Evolutionary conservation across 2,329 filamentous ascomycete genomes (phyloP).

Genomic region (Dactylellina cionopaga): DNA sequence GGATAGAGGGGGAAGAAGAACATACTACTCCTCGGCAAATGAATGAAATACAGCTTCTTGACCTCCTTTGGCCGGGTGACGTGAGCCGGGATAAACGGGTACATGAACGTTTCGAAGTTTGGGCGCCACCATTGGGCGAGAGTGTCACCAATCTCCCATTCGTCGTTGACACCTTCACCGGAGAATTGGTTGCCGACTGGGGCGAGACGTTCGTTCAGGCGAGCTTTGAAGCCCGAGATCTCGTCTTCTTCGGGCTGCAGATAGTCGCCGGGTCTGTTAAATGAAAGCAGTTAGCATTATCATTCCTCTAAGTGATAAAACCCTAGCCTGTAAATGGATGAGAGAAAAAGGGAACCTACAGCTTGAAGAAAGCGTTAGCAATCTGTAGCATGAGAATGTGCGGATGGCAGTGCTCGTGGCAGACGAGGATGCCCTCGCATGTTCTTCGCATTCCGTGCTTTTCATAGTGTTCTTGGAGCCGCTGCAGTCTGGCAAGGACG

Average conservation of each 20-base stretch:
- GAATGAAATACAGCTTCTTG: conserved; percentile 98
- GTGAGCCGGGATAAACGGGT: conserved; percentile 95
- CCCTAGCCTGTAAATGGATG: not conserved
- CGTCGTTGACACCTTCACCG: conserved; percentile 86
- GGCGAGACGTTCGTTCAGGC: conserved; percentile 90
- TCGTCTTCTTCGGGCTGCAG: conserved; percentile 89
- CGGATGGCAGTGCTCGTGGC: conserved; percentile 98
- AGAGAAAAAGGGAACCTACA: conserved; percentile 64
- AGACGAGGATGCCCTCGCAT: conserved; percentile 95
- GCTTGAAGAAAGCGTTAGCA: conserved; percentile 98
- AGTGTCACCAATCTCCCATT: conserved; percentile 95
- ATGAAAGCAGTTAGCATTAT: conserved; percentile 10
- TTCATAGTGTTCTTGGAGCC: conserved; percentile 93
- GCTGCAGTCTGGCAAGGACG: conserved; percentile 88
- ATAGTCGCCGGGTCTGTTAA: conserved; percentile 84
- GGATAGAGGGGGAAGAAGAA: conserved; percentile 56
- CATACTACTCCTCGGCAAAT: conserved; percentile 88
- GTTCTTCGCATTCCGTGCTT: conserved; percentile 95
- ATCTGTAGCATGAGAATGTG: conserved; percentile 99
- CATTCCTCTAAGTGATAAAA: too few species aligned
- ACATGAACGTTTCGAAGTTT: conserved; percentile 99
- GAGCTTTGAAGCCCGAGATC: conserved; percentile 90
- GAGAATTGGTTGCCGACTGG: conserved; percentile 84
- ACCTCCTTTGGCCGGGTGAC: conserved; percentile 97
- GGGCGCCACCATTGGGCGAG: conserved; percentile 98